These are phyloP conservation scores for Fraxinus platypoda DNA, from an alignment of 305 asterid species.

Conservation along the genomic window DNA sequence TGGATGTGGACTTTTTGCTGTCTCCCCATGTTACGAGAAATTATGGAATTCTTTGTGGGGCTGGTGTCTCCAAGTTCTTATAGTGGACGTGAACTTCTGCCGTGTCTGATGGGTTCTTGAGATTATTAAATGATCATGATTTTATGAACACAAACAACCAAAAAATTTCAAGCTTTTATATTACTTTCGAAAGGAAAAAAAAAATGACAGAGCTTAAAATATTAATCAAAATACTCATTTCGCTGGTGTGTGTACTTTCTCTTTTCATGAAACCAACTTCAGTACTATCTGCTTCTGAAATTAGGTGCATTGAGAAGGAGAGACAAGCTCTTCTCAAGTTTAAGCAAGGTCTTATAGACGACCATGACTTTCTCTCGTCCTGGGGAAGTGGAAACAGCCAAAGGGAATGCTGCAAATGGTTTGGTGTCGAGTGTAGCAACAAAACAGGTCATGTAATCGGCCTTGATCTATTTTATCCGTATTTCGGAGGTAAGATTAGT, in stretches of 20 bases:
- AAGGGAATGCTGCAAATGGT: neutral
- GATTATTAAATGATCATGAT: neutral
- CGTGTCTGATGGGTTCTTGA: neutral
- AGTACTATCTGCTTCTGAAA: too few relatives aligned
- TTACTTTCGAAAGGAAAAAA: too few relatives aligned
- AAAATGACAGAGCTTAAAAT: too few relatives aligned
- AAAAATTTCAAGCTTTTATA: too few relatives aligned
- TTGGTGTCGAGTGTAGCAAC: neutral
- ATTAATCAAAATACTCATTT: neutral
- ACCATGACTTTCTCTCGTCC: neutral
- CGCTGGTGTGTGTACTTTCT: neutral
- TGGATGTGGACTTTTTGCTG: too few relatives aligned
- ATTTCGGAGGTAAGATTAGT: neutral
- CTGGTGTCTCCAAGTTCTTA: neutral
- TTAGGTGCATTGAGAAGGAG: neutral
- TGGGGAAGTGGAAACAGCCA: neutral
- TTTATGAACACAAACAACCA: neutral
- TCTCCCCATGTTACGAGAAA: too few relatives aligned
- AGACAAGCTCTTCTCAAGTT: constrained; percentile 4
- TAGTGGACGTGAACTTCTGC: neutral
- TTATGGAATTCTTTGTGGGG: neutral
- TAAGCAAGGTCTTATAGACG: neutral
- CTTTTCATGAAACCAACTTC: too few relatives aligned
- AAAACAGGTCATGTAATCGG: neutral
- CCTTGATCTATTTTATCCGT: neutral